These are phyloP conservation scores for Mucor saturninus DNA, from an alignment of 371 early-diverging fungal species.

Conservation along the genomic window DNA sequence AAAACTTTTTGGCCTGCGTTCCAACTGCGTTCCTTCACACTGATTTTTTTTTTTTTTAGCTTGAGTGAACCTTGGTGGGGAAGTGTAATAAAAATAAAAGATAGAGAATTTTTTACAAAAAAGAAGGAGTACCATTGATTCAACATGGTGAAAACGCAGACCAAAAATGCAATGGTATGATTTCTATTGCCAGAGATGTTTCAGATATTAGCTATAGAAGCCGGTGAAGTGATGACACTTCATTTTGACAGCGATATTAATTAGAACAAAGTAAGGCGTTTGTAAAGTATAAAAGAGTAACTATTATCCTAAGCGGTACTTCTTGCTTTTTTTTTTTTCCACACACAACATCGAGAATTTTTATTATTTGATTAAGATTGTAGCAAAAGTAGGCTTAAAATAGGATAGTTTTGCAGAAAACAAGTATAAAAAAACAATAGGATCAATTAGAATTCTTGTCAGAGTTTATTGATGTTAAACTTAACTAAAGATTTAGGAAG, in stretches of 20 bases:
- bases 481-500: too few species aligned
- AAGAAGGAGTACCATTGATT: constrained; percentile 1
- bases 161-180: constrained; percentile 1
- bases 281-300: neutral
- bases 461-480: too few species aligned
- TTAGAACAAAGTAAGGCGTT: neutral
- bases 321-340: neutral
- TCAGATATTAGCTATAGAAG: constrained; percentile 1
- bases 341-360: constrained; percentile 3
- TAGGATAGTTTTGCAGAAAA: too few species aligned
- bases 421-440: too few species aligned
- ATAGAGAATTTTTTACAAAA: neutral
- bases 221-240: constrained; percentile 4
- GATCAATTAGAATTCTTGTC: too few species aligned
- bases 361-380: neutral
- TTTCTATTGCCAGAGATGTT: neutral
- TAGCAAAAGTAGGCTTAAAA: too few species aligned
- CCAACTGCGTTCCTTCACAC: too few species aligned
- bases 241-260: constrained; percentile 3
- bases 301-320: neutral
- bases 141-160: constrained; percentile 3
- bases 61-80: neutral
- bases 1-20: too few species aligned
- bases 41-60: neutral
- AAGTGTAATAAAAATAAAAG: constrained; percentile 2